Percentiles rank a stretch among this genome's conserved stretches.
phyloP scores from a whole-genome alignment of 2,329 filamentous ascomycete genomes.

The Penicillium sp. region DNA sequence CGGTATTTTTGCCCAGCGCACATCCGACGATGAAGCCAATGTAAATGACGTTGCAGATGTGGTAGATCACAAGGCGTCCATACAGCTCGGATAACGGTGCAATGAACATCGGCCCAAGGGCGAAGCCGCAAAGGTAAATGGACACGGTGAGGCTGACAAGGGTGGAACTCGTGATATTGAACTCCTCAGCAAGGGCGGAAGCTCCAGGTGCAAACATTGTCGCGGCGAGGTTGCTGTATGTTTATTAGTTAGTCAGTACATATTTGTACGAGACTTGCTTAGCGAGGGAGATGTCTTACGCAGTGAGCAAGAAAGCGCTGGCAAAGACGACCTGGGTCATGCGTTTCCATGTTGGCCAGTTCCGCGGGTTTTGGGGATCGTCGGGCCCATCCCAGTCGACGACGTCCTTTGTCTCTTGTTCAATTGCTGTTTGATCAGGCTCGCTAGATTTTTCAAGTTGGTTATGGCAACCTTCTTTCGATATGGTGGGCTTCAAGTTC shows the following conservation, averaged over 20 bases:
- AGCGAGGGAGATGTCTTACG: neutral
- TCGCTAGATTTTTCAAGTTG: too few species aligned
- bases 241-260: neutral
- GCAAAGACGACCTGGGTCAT: neutral
- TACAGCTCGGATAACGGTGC: constrained; percentile 65
- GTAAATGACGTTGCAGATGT: constrained; percentile 63
- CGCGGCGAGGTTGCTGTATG: neutral
- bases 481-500: too few species aligned
- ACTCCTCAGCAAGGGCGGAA: too few species aligned
- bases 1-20: constrained; percentile 51
- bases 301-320: neutral
- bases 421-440: too few species aligned
- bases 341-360: neutral
- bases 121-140: neutral
- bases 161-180: too few species aligned
- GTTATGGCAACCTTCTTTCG: too few species aligned
- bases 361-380: neutral
- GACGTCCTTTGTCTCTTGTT: neutral
- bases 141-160: neutral
- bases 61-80: constrained; percentile 62
- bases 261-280: neutral
- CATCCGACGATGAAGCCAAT: constrained; percentile 67
- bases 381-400: neutral
- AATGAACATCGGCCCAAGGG: neutral
- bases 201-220: neutral